Conservation (phyloP, 2,329 filamentous ascomycete species). For the Talaromyces sp. region DNA sequence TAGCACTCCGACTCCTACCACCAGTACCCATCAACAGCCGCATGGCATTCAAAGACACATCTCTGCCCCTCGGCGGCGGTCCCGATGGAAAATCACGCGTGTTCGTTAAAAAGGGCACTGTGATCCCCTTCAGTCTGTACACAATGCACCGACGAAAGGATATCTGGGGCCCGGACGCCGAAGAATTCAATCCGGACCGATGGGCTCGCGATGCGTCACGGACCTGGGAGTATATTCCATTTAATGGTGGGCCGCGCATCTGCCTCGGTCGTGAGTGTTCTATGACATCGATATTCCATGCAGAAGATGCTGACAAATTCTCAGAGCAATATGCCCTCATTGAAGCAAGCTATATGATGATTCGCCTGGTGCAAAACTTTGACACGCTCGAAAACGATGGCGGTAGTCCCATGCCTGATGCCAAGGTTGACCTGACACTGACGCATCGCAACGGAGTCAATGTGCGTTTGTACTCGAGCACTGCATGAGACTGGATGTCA, state of each 20-base stretch:
- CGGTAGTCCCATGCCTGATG: conserved; percentile 5
- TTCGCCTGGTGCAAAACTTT: conserved; percentile 43
- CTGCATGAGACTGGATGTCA: neutral
- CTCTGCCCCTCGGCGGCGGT: conserved; percentile 9
- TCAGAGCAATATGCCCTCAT: conserved; percentile 21
- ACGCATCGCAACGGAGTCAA: conserved; percentile 6
- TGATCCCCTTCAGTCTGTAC: conserved; percentile 62
- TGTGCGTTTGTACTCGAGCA: conserved; percentile 4
- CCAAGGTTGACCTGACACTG: conserved; percentile 5
- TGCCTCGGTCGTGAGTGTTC: conserved; percentile 19
- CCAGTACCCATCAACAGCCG: conserved; percentile 42
- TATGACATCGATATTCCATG: conserved; percentile 11
- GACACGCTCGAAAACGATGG: conserved; percentile 28
- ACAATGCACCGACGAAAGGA: conserved; percentile 66
- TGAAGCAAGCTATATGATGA: conserved; percentile 17
- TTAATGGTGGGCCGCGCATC: conserved; percentile 21
- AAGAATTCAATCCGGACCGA: conserved; percentile 44
- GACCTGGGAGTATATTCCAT: conserved; percentile 37
- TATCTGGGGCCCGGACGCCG: conserved; percentile 42
- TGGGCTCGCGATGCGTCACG: conserved; percentile 38
- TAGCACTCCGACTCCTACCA: conserved; percentile 46
- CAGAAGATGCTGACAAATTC: neutral
- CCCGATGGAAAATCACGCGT: conserved; percentile 48
- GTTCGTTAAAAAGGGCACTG: conserved; percentile 60
- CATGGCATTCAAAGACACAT: conserved; percentile 29